Evolutionary conservation across 2,329 filamentous ascomycete genomes (phyloP).

Genomic region (Acephala macrosclerotiorum): DNA sequence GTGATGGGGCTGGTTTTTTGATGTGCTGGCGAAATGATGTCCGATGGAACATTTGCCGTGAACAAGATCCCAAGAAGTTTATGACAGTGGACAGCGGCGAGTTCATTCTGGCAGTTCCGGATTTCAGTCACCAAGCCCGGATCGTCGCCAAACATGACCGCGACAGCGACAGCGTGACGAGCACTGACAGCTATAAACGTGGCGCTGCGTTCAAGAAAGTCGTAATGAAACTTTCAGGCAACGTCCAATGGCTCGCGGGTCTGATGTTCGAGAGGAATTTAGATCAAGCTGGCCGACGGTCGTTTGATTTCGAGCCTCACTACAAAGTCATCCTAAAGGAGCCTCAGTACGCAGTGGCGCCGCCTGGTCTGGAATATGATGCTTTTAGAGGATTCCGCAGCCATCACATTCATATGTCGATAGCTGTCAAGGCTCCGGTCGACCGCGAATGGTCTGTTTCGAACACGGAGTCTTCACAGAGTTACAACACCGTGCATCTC

Average conservation of each 20-base stretch:
- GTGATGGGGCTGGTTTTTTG: conserved; percentile 90
- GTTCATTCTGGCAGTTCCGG: conserved; percentile 92
- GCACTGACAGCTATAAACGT: conserved; percentile 66
- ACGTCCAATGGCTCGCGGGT: conserved; percentile 90
- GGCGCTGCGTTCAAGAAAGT: conserved; percentile 96
- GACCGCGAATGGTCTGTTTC: conserved; percentile 86
- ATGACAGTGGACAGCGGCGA: conserved; percentile 96
- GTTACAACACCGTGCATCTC: conserved; percentile 96
- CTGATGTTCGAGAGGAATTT: conserved; percentile 91
- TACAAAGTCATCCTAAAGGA: conserved; percentile 90
- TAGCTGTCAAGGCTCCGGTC: conserved; percentile 86
- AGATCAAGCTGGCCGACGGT: conserved; percentile 69
- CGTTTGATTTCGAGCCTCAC: conserved; percentile 89
- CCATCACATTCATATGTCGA: conserved; percentile 93
- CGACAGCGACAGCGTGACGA: conserved; percentile 62
- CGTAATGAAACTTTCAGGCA: conserved; percentile 97
- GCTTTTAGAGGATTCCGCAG: conserved; percentile 97
- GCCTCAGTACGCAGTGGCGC: conserved; percentile 72
- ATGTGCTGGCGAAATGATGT: conserved; percentile 99
- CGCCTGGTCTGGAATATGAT: conserved; percentile 73
- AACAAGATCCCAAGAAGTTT: conserved; percentile 88
- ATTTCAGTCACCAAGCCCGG: conserved; percentile 88
- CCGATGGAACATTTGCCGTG: conserved; percentile 81
- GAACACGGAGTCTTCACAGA: conserved; percentile 78
- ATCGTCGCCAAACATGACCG: conserved; percentile 55